phyloP scores from a whole-genome alignment of 2,329 filamentous ascomycete species.

The Parascedosporium putredinis region DNA sequence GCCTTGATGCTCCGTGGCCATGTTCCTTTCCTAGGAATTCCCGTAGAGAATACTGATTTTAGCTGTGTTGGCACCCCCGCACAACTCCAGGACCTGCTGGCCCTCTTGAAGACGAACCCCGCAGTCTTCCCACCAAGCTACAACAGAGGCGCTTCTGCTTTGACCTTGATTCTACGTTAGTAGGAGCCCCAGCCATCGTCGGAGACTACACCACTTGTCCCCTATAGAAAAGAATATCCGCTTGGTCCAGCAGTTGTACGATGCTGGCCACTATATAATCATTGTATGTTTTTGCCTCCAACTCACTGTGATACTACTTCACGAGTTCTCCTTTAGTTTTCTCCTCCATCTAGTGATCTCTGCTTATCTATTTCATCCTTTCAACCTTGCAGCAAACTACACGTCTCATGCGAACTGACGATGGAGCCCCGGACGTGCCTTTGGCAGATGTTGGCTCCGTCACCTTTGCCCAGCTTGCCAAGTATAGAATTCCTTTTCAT shows the following conservation, averaged over 20 bases:
- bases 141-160: constrained; percentile 11
- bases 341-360: too few relatives aligned
- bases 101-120: constrained; percentile 14
- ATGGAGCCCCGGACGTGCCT: background rate
- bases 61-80: constrained; percentile 19
- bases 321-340: too few relatives aligned
- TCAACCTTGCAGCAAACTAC: background rate
- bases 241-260: constrained; percentile 18
- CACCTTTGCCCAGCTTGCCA: background rate
- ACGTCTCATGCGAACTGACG: background rate
- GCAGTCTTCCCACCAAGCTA: background rate
- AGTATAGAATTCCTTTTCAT: background rate
- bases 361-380: background rate
- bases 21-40: constrained; percentile 17
- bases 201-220: constrained; percentile 21
- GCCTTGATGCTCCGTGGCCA: constrained; percentile 16
- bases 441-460: background rate
- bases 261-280: constrained; percentile 21
- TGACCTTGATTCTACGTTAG: constrained; percentile 21
- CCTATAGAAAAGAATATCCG: constrained; percentile 19
- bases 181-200: constrained; percentile 17
- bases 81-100: constrained; percentile 18
- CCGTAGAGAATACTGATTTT: constrained; percentile 16
- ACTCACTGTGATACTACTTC: too few relatives aligned
- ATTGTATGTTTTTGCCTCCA: constrained; percentile 19